Percentiles rank a stretch among this genome's conserved stretches.
Evolutionary conservation across 1,139 yeast species (phyloP).

Genomic region (Suhomyces yuchorum): DNA sequence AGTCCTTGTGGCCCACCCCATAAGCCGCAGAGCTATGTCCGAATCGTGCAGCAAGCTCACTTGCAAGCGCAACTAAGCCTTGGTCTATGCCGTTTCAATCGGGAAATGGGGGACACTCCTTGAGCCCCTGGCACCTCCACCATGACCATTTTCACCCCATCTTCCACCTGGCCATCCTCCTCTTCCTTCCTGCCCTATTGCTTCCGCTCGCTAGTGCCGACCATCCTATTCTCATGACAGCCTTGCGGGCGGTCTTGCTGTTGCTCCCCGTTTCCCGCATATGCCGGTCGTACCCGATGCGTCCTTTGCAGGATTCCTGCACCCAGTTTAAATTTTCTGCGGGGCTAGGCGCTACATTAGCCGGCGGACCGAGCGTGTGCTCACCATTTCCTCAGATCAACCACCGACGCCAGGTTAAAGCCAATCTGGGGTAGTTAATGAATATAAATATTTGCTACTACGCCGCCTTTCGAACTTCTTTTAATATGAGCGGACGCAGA

Average conservation of each 20-base stretch:
- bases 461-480: slow-evolving; percentile 4
- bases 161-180: neutral
- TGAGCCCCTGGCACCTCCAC: neutral
- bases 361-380: slow-evolving; percentile 14
- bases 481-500: slow-evolving; percentile 9
- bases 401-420: slow-evolving; percentile 4
- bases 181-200: neutral
- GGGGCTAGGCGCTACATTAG: slow-evolving; percentile 9
- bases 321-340: slow-evolving; percentile 4
- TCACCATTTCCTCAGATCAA: slow-evolving; percentile 10
- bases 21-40: neutral
- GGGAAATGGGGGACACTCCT: neutral
- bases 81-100: neutral
- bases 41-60: neutral
- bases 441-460: slow-evolving; percentile 11
- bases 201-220: neutral
- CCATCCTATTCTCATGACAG: neutral
- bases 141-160: neutral
- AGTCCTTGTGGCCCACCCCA: neutral
- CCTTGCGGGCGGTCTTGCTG: neutral
- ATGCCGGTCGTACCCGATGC: slow-evolving; percentile 1
- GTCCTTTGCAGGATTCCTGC: neutral
- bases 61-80: neutral
- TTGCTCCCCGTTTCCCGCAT: slow-evolving; percentile 3
- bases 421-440: slow-evolving; percentile 14